Conservation (phyloP, 2,329 filamentous ascomycete genomes). For the Cordyceps pruinosa region DNA sequence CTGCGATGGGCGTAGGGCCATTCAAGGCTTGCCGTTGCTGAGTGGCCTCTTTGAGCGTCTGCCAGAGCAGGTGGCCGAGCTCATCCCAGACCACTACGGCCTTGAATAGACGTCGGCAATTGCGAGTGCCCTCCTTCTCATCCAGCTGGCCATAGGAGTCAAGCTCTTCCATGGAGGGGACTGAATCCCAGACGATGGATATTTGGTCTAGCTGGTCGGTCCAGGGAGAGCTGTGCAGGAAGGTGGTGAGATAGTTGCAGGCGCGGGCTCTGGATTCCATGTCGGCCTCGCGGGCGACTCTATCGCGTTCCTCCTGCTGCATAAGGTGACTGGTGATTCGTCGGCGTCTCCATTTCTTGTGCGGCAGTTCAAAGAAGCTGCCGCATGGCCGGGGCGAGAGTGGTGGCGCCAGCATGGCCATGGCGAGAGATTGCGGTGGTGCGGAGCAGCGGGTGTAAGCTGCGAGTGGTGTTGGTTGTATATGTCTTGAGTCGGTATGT, state of each 20-base stretch:
- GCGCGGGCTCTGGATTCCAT: constrained; percentile 25
- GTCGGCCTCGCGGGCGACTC: constrained; percentile 24
- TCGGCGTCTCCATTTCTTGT: constrained; percentile 16
- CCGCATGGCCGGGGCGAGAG: neutral
- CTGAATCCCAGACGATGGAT: constrained; percentile 26
- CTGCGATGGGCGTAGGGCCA: neutral
- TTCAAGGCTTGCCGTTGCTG: neutral
- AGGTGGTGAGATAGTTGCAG: constrained; percentile 26
- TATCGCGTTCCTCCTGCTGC: constrained; percentile 16
- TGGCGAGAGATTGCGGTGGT: neutral
- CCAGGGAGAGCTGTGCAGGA: constrained; percentile 24
- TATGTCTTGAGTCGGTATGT: neutral
- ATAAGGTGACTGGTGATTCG: constrained; percentile 12
- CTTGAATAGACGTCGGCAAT: constrained; percentile 31
- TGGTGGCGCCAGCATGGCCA: constrained; percentile 3
- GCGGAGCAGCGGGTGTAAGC: neutral
- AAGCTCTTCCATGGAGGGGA: constrained; percentile 29
- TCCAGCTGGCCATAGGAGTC: constrained; percentile 26
- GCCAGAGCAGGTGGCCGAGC: constrained; percentile 29
- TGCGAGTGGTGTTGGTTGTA: neutral
- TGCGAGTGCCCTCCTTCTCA: constrained; percentile 29
- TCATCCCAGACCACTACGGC: constrained; percentile 33
- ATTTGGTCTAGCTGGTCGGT: constrained; percentile 27
- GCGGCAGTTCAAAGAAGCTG: constrained; percentile 19
- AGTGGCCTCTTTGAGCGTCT: constrained; percentile 17